Conservation (phyloP, 2,329 filamentous ascomycete genomes). For the Trichophyton verrucosum region DNA sequence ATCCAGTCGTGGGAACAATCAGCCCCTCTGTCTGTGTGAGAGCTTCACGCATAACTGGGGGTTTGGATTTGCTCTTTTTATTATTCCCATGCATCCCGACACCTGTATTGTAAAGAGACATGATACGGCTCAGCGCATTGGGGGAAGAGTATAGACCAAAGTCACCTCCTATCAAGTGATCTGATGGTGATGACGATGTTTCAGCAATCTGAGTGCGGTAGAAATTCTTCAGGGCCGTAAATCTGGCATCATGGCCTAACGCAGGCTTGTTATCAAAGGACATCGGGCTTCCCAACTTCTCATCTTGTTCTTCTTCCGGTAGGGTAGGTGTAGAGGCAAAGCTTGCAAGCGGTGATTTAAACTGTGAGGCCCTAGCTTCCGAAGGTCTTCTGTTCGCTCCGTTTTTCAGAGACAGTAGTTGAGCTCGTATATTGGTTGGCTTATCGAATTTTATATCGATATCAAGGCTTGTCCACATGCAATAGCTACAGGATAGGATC, state of each 20-base stretch:
- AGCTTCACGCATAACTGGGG: constrained; percentile 70
- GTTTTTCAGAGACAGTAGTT: constrained; percentile 58
- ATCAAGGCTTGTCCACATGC: constrained; percentile 83
- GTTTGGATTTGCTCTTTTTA: constrained; percentile 55
- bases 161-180: constrained; percentile 39
- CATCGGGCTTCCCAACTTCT: constrained; percentile 15
- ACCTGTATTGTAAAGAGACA: constrained; percentile 67
- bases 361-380: constrained; percentile 23
- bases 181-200: constrained; percentile 41
- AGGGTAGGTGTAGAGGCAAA: constrained; percentile 19
- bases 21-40: constrained; percentile 59
- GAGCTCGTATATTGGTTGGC: constrained; percentile 69
- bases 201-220: constrained; percentile 68
- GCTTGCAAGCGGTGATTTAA: constrained; percentile 28
- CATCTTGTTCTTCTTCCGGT: constrained; percentile 18
- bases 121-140: constrained; percentile 70
- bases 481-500: constrained; percentile 77
- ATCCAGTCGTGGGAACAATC: constrained; percentile 46
- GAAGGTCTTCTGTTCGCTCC: constrained; percentile 27
- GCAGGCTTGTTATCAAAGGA: constrained; percentile 27
- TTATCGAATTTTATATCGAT: constrained; percentile 85
- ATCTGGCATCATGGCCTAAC: constrained; percentile 55
- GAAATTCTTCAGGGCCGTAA: constrained; percentile 62
- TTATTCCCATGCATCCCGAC: constrained; percentile 41
- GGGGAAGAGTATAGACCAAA: constrained; percentile 54